These are phyloP conservation scores for Tylopilus sp. DNA, from an alignment of 1,284 basidiomycete species.

Conservation along the genomic window DNA sequence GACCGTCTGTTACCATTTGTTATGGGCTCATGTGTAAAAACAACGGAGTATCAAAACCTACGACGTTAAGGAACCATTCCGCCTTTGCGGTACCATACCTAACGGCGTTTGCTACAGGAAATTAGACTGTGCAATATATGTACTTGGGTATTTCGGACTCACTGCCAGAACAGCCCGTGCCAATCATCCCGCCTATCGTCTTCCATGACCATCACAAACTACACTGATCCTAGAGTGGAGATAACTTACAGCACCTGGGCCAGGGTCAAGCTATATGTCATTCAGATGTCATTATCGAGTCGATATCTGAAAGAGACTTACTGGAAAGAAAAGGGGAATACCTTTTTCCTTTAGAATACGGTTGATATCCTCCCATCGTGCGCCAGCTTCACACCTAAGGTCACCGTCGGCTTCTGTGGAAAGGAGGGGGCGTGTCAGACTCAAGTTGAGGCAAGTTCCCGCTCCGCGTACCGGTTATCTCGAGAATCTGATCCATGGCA, in stretches of 20 bases:
- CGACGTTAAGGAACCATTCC: conserved; percentile 78
- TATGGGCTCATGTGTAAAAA: not conserved
- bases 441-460: not conserved
- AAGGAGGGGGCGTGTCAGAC: not conserved
- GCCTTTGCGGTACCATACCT: conserved; percentile 83
- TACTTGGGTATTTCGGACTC: conserved; percentile 31
- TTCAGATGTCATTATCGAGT: not conserved
- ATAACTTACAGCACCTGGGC: conserved; percentile 60
- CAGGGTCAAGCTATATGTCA: conserved; percentile 59
- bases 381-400: conserved; percentile 83
- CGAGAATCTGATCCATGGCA: conserved; percentile 72
- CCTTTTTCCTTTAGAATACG: conserved; percentile 73
- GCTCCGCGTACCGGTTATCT: conserved; percentile 52
- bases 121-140: too few relatives aligned
- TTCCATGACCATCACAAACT: conserved; percentile 34
- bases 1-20: conserved; percentile 61
- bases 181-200: conserved; percentile 70
- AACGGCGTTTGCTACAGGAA: conserved; percentile 77
- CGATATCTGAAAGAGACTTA: conserved; percentile 41
- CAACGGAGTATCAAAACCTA: conserved; percentile 41
- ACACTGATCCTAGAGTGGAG: conserved; percentile 3
- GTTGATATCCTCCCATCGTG: conserved; percentile 93
- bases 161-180: conserved; percentile 68
- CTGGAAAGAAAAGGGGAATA: conserved; percentile 78
- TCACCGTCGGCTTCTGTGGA: conserved; percentile 71